phyloP scores from a whole-genome alignment of 2,329 filamentous ascomycete species.

The Falciphora oryzae region DNA sequence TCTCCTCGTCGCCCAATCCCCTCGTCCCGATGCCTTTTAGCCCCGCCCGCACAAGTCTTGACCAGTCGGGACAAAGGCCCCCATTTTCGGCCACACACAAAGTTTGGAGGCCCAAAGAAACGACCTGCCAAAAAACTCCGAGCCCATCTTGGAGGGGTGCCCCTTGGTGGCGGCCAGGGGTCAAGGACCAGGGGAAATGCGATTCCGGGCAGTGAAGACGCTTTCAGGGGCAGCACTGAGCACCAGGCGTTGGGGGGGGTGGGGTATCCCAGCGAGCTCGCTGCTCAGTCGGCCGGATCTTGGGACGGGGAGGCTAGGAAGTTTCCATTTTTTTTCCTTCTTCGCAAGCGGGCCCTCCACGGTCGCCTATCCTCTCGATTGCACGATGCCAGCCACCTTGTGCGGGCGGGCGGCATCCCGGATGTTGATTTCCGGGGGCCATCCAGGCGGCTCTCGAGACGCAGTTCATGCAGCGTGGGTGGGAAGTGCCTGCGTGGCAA shows the following conservation, averaged over 20 bases:
- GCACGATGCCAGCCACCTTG: neutral
- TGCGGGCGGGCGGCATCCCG: neutral
- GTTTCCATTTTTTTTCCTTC: neutral
- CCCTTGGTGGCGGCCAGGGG: neutral
- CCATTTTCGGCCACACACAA: neutral
- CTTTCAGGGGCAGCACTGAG: neutral
- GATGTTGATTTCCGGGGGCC: neutral
- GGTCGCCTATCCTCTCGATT: neutral
- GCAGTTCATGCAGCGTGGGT: neutral
- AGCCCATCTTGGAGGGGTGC: neutral
- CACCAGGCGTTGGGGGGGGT: too few species aligned
- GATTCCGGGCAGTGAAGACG: neutral
- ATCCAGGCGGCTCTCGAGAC: slow-evolving; percentile 4
- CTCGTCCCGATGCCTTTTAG: too few species aligned
- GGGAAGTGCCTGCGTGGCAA: neutral
- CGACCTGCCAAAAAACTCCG: neutral
- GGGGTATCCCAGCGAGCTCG: too few species aligned
- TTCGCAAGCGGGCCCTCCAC: neutral
- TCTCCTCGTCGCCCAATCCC: too few species aligned
- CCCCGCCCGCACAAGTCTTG: neutral
- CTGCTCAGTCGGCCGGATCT: too few species aligned
- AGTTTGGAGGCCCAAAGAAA: neutral
- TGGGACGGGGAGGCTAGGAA: neutral
- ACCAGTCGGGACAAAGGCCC: neutral
- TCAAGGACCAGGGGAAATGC: neutral